Evolutionary conservation across 106 monocot species (phyloP).

Genomic region (Dendrobium nobile): DNA sequence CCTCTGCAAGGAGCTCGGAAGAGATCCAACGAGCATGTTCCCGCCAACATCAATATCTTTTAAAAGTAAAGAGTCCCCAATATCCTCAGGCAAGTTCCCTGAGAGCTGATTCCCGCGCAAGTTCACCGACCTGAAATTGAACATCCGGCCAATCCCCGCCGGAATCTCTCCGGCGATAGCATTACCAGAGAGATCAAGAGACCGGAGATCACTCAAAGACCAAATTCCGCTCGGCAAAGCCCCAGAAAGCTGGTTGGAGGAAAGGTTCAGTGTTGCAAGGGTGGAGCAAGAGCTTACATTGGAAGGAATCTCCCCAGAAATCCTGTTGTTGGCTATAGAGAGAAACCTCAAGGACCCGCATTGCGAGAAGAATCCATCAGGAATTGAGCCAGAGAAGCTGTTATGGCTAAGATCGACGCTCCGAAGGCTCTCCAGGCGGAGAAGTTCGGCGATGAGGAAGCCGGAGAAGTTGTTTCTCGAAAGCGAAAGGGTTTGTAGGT

Average conservation of each 20-base stretch:
- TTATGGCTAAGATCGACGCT: constrained; percentile 62
- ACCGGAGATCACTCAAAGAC: constrained; percentile 46
- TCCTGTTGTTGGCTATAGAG: constrained; percentile 43
- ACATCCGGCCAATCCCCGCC: constrained; percentile 35
- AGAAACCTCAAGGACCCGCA: constrained; percentile 46
- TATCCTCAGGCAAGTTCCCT: constrained; percentile 50
- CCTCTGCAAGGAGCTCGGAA: constrained; percentile 47
- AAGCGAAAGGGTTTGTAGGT: constrained; percentile 46
- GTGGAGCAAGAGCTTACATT: constrained; percentile 56
- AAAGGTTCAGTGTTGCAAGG: constrained; percentile 53
- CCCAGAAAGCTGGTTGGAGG: constrained; percentile 52
- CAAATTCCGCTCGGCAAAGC: constrained; percentile 42
- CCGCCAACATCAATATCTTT: constrained; percentile 40
- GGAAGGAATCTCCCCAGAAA: constrained; percentile 48
- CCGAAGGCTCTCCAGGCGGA: constrained; percentile 32
- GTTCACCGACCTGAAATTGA: constrained; percentile 43
- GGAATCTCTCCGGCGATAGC: constrained; percentile 47
- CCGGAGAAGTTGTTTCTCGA: constrained; percentile 75
- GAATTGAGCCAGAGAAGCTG: constrained; percentile 44
- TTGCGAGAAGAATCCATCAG: constrained; percentile 53
- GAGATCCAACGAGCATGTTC: constrained; percentile 42
- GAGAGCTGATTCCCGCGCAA: constrained; percentile 47
- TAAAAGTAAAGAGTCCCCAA: constrained; percentile 43
- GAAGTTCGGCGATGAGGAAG: constrained; percentile 30
- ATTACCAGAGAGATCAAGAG: constrained; percentile 69